A percentile compares a stretch with the other conserved stretches of the same genome.
These are phyloP conservation scores for Cicer yamashitae DNA, from an alignment of 306 rosid species.

Conservation along the genomic window DNA sequence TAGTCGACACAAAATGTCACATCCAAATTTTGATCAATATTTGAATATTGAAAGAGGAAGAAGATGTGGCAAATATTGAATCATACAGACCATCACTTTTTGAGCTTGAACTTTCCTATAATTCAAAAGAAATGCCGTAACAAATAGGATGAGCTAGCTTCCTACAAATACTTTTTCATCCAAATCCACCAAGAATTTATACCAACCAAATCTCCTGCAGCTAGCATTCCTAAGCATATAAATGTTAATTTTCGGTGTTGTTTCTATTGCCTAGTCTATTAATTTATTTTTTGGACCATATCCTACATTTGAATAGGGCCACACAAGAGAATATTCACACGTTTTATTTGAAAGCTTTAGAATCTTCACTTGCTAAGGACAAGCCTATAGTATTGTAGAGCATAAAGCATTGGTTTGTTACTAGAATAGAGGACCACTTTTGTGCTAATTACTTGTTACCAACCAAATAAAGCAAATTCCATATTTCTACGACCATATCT, in stretches of 20 bases:
- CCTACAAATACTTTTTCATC: conserved; percentile 9
- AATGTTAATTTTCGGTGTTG: background rate
- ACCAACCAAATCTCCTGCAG: background rate
- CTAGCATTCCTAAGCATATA: background rate
- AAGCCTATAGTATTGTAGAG: conserved; percentile 23
- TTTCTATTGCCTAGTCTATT: background rate
- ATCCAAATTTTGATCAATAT: background rate
- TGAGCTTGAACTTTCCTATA: background rate
- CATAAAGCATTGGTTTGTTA: conserved; percentile 26
- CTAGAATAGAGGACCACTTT: background rate
- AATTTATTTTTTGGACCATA: background rate
- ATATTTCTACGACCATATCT: too few relatives aligned
- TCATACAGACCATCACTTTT: background rate
- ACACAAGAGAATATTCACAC: conserved; percentile 1
- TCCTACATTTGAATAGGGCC: background rate
- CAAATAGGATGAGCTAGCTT: conserved; percentile 6
- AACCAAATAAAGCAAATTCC: conserved; percentile 33
- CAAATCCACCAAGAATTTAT: background rate
- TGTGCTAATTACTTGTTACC: background rate
- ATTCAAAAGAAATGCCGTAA: background rate
- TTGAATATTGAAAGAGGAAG: background rate
- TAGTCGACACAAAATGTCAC: background rate
- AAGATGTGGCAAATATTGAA: background rate
- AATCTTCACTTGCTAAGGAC: conserved; percentile 32
- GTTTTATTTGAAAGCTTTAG: conserved; percentile 27